These are phyloP conservation scores for Orbilia javanica DNA, from an alignment of 2,329 filamentous ascomycete species.

Conservation along the genomic window DNA sequence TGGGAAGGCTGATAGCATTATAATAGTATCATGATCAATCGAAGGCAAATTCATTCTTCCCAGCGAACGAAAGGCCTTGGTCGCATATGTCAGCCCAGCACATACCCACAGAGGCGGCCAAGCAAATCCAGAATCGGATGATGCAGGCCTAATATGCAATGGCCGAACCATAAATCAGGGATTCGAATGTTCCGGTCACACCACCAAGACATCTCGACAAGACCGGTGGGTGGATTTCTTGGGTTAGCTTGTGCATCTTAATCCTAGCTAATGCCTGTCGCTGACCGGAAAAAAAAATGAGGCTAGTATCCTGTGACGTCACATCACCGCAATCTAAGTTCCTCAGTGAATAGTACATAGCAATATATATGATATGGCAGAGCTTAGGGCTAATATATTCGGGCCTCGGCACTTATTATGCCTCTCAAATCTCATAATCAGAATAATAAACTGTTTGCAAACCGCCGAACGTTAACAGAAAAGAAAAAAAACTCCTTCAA, in stretches of 20 bases:
- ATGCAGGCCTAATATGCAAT: constrained; percentile 30
- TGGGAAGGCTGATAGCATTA: constrained; percentile 17
- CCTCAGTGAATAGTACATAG: background rate
- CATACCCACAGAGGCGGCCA: constrained; percentile 1
- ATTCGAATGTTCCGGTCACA: constrained; percentile 52
- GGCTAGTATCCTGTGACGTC: background rate
- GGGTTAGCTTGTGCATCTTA: constrained; percentile 5
- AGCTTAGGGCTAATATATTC: background rate
- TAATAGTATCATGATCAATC: constrained; percentile 21
- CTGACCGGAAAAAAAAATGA: background rate
- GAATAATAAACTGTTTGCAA: background rate
- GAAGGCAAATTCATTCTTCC: constrained; percentile 7
- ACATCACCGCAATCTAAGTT: constrained; percentile 11
- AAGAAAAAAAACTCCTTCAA: background rate
- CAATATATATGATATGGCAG: background rate
- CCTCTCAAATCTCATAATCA: background rate
- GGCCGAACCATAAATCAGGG: constrained; percentile 37
- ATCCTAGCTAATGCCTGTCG: background rate
- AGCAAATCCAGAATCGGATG: constrained; percentile 29
- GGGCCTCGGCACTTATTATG: no score
- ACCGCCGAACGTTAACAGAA: no score
- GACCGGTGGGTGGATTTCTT: background rate
- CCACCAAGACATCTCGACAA: constrained; percentile 14
- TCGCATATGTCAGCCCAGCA: constrained; percentile 22
- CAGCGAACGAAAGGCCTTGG: background rate